Evolutionary conservation across 129 eudicot genomes (phyloP).

Genomic region (Pseudognaphalium luteoalbum): DNA sequence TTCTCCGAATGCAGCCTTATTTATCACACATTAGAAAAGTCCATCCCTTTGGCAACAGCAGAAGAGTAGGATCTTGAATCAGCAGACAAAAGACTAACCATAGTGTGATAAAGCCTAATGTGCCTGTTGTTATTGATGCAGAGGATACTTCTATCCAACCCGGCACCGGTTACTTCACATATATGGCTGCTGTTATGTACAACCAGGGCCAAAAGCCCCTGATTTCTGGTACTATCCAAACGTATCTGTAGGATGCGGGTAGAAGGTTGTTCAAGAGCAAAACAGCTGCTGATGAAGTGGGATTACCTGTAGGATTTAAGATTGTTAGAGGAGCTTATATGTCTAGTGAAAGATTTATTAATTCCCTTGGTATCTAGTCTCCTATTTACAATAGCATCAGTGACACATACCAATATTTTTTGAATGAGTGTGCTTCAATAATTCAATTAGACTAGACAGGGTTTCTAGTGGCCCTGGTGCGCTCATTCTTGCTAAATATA

Average conservation of each 20-base stretch:
- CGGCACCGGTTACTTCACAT: conserved; percentile 68
- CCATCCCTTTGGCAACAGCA: conserved; percentile 53
- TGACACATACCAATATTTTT: conserved; percentile 60
- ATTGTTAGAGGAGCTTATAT: conserved; percentile 87
- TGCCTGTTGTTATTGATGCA: conserved; percentile 73
- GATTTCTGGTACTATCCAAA: conserved; percentile 59
- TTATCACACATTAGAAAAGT: conserved; percentile 59
- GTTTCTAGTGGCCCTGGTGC: conserved; percentile 57
- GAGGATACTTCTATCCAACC: conserved; percentile 83
- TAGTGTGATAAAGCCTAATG: conserved; percentile 40
- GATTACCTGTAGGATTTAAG: conserved; percentile 83
- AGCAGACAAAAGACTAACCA: conserved; percentile 52
- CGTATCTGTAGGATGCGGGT: conserved; percentile 72
- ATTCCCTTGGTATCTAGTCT: conserved; percentile 62
- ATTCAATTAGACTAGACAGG: too few species aligned
- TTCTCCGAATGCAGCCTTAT: conserved; percentile 67
- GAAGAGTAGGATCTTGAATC: conserved; percentile 67
- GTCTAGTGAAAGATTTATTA: conserved; percentile 52
- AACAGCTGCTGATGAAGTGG: conserved; percentile 63
- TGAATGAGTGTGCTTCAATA: conserved; percentile 64
- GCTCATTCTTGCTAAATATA: conserved; percentile 78
- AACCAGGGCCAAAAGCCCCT: conserved; percentile 42
- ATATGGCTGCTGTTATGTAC: conserved; percentile 49
- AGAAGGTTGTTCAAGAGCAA: conserved; percentile 50
- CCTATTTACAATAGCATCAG: conserved; percentile 64